These are phyloP conservation scores for Aspergillus sp. DNA, from an alignment of 2,329 filamentous ascomycete species.

Conservation along the genomic window DNA sequence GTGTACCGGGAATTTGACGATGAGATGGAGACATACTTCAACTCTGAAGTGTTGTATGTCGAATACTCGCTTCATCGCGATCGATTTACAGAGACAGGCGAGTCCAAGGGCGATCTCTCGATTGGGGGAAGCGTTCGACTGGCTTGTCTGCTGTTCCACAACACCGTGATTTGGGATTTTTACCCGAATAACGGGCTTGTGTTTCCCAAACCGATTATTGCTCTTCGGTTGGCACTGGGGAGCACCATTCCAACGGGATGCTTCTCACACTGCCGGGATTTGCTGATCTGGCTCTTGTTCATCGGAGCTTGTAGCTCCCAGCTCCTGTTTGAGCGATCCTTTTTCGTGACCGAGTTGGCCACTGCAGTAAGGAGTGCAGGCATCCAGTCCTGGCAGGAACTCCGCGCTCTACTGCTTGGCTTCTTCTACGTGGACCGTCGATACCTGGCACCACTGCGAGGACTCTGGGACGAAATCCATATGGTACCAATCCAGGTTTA, in stretches of 20 bases:
- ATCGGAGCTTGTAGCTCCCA: conserved; percentile 27
- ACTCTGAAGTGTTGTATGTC: conserved; percentile 34
- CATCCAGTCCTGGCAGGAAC: conserved; percentile 29
- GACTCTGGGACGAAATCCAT: conserved; percentile 29
- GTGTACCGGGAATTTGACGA: conserved; percentile 26
- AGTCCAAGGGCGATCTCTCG: conserved; percentile 29
- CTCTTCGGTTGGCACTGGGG: conserved; percentile 28
- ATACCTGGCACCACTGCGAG: conserved; percentile 24
- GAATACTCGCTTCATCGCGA: conserved; percentile 34
- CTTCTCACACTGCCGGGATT: conserved; percentile 27
- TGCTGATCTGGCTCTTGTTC: conserved; percentile 34
- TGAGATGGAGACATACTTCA: conserved; percentile 35
- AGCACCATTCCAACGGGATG: conserved; percentile 26
- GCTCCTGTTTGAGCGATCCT: conserved; percentile 20
- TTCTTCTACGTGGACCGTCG: conserved; percentile 34
- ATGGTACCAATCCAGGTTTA: no score
- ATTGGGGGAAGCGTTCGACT: conserved; percentile 36
- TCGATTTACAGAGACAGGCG: conserved; percentile 30
- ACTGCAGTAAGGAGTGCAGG: conserved; percentile 22
- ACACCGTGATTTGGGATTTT: conserved; percentile 35
- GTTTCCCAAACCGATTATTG: conserved; percentile 29
- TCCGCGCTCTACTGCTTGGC: conserved; percentile 23
- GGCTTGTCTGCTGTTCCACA: conserved; percentile 34
- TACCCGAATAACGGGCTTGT: conserved; percentile 31
- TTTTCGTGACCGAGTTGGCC: conserved; percentile 28